Evolutionary conservation across 176 grass and related monocot genomes (phyloP).

Genomic region (Rhynchospora breviuscula): DNA sequence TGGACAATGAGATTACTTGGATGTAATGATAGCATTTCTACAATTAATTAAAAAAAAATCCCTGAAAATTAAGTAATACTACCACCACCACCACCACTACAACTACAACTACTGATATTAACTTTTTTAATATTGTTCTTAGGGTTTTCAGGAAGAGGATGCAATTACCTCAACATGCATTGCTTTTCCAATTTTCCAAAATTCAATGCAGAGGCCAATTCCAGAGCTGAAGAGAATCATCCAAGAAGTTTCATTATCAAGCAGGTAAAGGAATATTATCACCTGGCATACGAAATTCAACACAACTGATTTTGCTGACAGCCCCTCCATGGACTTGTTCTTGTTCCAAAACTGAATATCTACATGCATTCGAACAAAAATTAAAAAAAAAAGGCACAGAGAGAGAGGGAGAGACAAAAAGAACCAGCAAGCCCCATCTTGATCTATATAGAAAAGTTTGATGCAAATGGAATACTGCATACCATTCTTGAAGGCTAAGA

Average conservation of each 20-base stretch:
- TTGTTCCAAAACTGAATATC: slow-evolving; percentile 99
- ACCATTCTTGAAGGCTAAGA: slow-evolving; percentile 99
- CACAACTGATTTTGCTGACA: slow-evolving; percentile 98
- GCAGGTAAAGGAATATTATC: slow-evolving; percentile 85
- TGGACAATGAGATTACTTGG: neutral
- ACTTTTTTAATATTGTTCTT: neutral
- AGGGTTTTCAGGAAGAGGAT: neutral
- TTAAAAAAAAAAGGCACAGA: neutral
- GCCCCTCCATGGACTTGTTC: slow-evolving; percentile 98
- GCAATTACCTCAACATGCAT: slow-evolving; percentile 86
- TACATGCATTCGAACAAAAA: slow-evolving; percentile 23
- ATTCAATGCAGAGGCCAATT: slow-evolving; percentile 94
- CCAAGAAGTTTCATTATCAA: slow-evolving; percentile 99
- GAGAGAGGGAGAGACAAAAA: neutral
- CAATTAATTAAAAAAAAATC: neutral
- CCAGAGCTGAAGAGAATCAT: slow-evolving; percentile 98
- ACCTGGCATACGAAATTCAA: slow-evolving; percentile 91
- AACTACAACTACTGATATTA: too few species aligned
- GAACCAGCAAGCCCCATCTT: neutral
- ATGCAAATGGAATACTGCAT: slow-evolving; percentile 18
- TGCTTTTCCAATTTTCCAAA: slow-evolving; percentile 99
- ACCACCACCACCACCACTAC: neutral
- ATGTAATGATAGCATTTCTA: neutral
- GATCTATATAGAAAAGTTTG: neutral
- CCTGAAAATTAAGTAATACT: neutral